Percentiles rank a stretch among this genome's conserved stretches.
phyloP scores from a whole-genome alignment of 495 filamentous ascomycete species.

The Penicillium odoratum region DNA sequence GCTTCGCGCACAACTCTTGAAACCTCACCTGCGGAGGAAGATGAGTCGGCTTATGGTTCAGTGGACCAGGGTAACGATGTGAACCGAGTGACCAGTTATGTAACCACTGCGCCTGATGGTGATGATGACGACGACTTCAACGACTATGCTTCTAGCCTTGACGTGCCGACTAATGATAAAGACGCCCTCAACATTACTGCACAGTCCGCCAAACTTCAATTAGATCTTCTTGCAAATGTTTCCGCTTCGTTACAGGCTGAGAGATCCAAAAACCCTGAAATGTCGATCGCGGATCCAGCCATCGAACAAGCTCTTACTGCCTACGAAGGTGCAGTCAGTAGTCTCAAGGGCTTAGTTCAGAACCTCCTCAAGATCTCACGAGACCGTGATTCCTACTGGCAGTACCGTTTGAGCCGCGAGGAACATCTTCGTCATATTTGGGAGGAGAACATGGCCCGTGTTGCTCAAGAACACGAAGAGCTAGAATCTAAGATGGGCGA shows the following conservation, averaged over 20 bases:
- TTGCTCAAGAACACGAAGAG: slow-evolving; percentile 90
- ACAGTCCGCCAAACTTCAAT: slow-evolving; percentile 88
- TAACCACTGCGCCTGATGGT: slow-evolving; percentile 45
- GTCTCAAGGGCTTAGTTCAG: slow-evolving; percentile 80
- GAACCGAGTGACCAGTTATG: slow-evolving; percentile 47
- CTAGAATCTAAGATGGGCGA: slow-evolving; percentile 85
- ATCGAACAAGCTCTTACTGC: slow-evolving; percentile 78
- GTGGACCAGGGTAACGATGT: slow-evolving; percentile 61
- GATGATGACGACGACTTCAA: slow-evolving; percentile 86
- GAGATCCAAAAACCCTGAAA: slow-evolving; percentile 62
- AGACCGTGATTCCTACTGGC: slow-evolving; percentile 95
- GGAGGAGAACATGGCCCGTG: slow-evolving; percentile 97
- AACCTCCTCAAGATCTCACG: slow-evolving; percentile 88
- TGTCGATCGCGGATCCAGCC: slow-evolving; percentile 70
- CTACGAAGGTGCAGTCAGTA: slow-evolving; percentile 86
- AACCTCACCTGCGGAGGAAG: slow-evolving; percentile 51
- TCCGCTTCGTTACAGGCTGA: slow-evolving; percentile 78
- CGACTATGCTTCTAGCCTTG: slow-evolving; percentile 78
- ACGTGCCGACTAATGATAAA: slow-evolving; percentile 71
- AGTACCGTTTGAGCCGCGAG: slow-evolving; percentile 88
- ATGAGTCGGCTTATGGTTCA: slow-evolving; percentile 53
- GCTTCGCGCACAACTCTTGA: slow-evolving; percentile 54
- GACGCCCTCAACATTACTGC: slow-evolving; percentile 95
- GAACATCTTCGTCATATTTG: slow-evolving; percentile 86
- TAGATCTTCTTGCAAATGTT: slow-evolving; percentile 84